Evolutionary conservation across 2,329 filamentous ascomycete species (phyloP), one percentile per base, ranked within the genome.

Genomic region (Passalora sequoiae): DNA sequence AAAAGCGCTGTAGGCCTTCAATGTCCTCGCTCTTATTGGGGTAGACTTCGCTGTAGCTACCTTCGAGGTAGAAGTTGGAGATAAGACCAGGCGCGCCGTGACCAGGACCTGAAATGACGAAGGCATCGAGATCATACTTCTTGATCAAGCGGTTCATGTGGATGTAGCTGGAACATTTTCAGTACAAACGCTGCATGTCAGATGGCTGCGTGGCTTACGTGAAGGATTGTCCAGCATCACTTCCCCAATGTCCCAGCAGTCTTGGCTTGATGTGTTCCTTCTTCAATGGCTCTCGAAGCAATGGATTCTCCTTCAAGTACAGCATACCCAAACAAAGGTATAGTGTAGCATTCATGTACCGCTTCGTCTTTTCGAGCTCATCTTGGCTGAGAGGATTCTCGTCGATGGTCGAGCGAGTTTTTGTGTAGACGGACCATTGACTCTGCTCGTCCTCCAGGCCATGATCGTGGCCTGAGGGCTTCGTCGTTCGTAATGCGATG

Each of bases 61-160:
- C 84, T 60, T 89, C 85, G 10, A 89, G 75, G 57, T 86, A 89
- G 10, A 81, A 80, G 64, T 88, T 84, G 0, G 84, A 84, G 27
- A 89, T 74, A 8, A 89, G 76, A 5, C 82, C 85, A 0, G 85
- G 85, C 1, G 85, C 85, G 43, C 85, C 85, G 55, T 89, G 85
- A 29, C 85, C 85, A 0, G 85, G 85, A 4, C 85, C 85, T 2
- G 83, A 86, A 45, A 89, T 71, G 62, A 86, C 89, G 54, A 86
- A 73, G 21, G 78, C 74, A 58, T 89, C 75, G 38, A 89, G 68
- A 40, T 49, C 28, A 58, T 87, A 84, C 66, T 88, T 89, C 65
- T 84, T 87, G 72, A 89, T 87, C 46, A 89, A 69, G 24, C 84
- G 81, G 66, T 89, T 89, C 73, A 87, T 84, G 67, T 89, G 84